phyloP scores from a whole-genome alignment of 2,329 filamentous ascomycete species.

The Pseudocercospora cruenta region DNA sequence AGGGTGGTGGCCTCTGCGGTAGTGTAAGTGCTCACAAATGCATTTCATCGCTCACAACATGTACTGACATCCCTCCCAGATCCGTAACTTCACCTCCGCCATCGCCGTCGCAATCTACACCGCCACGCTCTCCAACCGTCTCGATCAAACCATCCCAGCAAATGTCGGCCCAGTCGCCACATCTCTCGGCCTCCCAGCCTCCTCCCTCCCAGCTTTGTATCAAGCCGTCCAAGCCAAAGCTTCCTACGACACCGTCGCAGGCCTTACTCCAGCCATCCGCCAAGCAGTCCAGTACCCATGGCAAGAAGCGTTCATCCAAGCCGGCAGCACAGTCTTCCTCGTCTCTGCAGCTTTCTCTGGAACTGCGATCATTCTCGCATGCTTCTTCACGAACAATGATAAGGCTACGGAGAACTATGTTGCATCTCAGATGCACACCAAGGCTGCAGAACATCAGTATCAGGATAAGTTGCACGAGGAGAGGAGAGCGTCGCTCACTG shows the following conservation, averaged over 20 bases:
- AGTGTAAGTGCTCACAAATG: neutral
- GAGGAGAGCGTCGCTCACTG: neutral
- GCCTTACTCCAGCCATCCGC: neutral
- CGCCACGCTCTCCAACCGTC: constrained; percentile 37
- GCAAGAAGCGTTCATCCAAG: neutral
- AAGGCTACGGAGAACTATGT: constrained; percentile 4
- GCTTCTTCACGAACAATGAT: constrained; percentile 3
- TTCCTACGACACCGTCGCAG: neutral
- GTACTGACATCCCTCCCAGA: neutral
- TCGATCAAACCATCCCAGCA: constrained; percentile 6
- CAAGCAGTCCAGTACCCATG: neutral
- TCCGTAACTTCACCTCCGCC: constrained; percentile 33
- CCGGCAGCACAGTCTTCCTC: constrained; percentile 2
- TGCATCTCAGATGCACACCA: neutral
- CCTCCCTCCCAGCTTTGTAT: constrained; percentile 15
- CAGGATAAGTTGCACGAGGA: neutral
- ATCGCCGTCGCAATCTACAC: constrained; percentile 44
- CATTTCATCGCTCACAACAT: neutral
- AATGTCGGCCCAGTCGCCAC: constrained; percentile 19
- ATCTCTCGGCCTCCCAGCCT: constrained; percentile 14
- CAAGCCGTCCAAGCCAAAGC: neutral
- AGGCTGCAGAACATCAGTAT: constrained; percentile 4
- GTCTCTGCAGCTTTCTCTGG: constrained; percentile 3
- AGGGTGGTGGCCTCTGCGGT: constrained; percentile 2
- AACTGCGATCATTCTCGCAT: constrained; percentile 3